A percentile compares a stretch with the other conserved stretches of the same genome.
These are phyloP conservation scores for Tremellales sp. DNA, from an alignment of 1,284 basidiomycete genomes.

Conservation along the genomic window DNA sequence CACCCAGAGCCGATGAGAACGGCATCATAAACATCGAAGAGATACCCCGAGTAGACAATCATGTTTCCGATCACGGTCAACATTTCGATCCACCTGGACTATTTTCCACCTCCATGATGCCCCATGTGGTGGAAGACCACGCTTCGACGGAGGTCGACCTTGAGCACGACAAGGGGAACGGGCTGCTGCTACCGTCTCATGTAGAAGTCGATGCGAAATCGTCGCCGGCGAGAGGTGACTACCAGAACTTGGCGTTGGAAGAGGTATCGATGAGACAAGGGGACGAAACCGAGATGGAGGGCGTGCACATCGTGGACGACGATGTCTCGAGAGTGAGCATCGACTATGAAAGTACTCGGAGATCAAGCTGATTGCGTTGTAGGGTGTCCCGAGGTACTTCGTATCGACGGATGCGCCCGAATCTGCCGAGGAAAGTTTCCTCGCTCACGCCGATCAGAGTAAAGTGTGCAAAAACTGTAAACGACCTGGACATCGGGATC, in stretches of 20 bases:
- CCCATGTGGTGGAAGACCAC: conserved; percentile 5
- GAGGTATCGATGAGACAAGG: too few relatives aligned
- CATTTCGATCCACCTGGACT: conserved; percentile 32
- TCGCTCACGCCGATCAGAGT: conserved; percentile 38
- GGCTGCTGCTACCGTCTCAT: conserved; percentile 32
- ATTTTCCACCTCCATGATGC: conserved; percentile 23
- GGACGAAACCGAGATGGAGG: conserved; percentile 21
- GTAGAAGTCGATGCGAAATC: conserved; percentile 20
- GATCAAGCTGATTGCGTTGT: not conserved
- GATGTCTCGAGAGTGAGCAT: conserved; percentile 28
- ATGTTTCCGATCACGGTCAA: not conserved
- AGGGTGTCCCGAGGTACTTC: conserved; percentile 40
- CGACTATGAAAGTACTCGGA: conserved; percentile 3
- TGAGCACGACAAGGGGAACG: not conserved
- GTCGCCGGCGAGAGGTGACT: conserved; percentile 5
- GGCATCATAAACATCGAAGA: conserved; percentile 16
- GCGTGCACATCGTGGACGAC: conserved; percentile 37
- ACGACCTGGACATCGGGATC: conserved; percentile 33
- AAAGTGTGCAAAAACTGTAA: conserved; percentile 44
- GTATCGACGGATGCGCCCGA: conserved; percentile 20
- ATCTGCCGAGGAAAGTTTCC: conserved; percentile 30
- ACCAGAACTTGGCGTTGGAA: too few relatives aligned
- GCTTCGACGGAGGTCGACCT: not conserved
- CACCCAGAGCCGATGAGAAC: not conserved
- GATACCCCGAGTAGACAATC: not conserved